phyloP scores from a whole-genome alignment of 108 stramenopile species.

The Tribonema minus region DNA sequence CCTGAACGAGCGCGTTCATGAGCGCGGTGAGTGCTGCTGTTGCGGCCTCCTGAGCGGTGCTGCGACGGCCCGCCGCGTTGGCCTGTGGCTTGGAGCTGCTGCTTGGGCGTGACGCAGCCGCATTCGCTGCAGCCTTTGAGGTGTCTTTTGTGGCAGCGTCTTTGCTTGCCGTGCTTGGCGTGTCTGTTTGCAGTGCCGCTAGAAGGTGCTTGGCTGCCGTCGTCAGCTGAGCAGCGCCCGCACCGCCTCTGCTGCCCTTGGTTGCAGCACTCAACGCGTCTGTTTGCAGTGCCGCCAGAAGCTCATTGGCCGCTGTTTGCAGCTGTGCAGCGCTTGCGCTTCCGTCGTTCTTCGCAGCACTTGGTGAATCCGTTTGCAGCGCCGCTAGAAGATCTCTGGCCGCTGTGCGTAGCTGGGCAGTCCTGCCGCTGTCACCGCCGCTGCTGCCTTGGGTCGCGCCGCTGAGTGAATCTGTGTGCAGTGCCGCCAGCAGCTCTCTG shows the following conservation, averaged over 20 bases:
- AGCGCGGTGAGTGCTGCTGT: not conserved
- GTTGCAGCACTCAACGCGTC: not conserved
- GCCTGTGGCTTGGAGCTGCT: too few relatives aligned
- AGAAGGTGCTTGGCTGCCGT: not conserved
- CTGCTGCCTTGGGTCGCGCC: not conserved
- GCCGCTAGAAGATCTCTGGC: not conserved
- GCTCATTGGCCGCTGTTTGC: not conserved
- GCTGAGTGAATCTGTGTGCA: too few relatives aligned
- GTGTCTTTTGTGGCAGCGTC: too few relatives aligned
- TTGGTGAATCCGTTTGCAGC: too few relatives aligned
- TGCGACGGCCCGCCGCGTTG: too few relatives aligned
- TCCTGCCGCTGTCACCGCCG: not conserved
- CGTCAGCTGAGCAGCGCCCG: not conserved
- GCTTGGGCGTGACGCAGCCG: too few relatives aligned
- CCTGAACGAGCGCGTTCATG: not conserved
- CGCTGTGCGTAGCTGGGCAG: not conserved
- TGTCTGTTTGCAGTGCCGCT: too few relatives aligned
- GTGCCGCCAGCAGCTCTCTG: not conserved
- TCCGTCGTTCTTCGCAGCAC: too few relatives aligned
- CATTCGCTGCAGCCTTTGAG: too few relatives aligned
- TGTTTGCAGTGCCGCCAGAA: not conserved
- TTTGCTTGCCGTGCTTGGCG: too few relatives aligned
- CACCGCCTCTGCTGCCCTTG: not conserved
- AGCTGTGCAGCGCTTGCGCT: not conserved
- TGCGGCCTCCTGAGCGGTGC: too few relatives aligned